phyloP scores from a whole-genome alignment of 192 early-diverging fungal genomes.

The Cladochytrium replicatum region DNA sequence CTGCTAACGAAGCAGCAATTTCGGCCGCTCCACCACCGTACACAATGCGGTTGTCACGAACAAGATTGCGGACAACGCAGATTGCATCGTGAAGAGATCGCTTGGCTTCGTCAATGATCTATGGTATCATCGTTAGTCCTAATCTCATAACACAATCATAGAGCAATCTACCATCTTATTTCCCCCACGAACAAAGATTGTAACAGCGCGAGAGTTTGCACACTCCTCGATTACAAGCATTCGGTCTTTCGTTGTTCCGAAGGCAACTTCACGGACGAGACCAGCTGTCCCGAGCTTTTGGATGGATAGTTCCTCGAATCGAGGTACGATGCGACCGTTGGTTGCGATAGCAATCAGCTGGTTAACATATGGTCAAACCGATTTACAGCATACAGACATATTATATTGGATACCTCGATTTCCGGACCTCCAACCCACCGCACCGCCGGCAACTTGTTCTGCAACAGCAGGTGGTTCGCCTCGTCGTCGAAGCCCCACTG shows the following conservation, averaged over 20 bases:
- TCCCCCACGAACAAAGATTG: constrained; percentile 92
- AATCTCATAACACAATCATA: neutral
- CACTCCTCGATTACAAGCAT: constrained; percentile 99
- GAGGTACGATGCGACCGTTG: constrained; percentile 99
- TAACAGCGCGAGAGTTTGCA: constrained; percentile 96
- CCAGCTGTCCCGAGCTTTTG: constrained; percentile 93
- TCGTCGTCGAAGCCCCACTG: constrained; percentile 99
- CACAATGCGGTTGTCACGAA: constrained; percentile 95
- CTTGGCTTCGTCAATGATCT: constrained; percentile 98
- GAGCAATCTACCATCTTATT: constrained; percentile 80
- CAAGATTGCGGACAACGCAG: constrained; percentile 95
- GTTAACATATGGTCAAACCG: neutral
- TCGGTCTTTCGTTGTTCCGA: constrained; percentile 96
- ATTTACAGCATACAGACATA: constrained; percentile 2
- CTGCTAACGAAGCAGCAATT: constrained; percentile 88
- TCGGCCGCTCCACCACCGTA: constrained; percentile 99
- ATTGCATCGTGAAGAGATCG: constrained; percentile 96
- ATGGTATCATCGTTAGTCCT: constrained; percentile 5
- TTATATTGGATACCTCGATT: constrained; percentile 62
- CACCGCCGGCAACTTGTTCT: constrained; percentile 93
- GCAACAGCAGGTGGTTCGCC: constrained; percentile 96
- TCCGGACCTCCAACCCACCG: constrained; percentile 99
- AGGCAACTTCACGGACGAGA: constrained; percentile 84
- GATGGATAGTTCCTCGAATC: constrained; percentile 85
- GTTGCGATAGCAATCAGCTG: constrained; percentile 98